Percentiles rank a stretch among this genome's conserved stretches.
Evolutionary conservation across 129 eudicot species (phyloP).

Genomic region (Artemisia tridentata): DNA sequence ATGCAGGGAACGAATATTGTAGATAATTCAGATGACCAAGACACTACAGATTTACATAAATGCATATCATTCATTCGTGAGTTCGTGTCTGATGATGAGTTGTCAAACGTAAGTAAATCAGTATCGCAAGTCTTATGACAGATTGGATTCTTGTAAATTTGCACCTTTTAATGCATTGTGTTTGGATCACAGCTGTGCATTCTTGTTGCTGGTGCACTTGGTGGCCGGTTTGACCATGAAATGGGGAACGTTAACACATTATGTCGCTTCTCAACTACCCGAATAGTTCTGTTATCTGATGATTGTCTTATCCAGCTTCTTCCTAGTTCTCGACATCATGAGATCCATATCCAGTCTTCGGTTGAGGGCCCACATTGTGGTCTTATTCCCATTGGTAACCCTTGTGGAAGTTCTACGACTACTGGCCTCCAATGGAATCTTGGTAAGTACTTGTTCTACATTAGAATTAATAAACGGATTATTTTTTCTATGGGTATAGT

Average conservation of each 20-base stretch:
- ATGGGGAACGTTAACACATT: conserved; percentile 81
- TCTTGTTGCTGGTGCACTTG: conserved; percentile 96
- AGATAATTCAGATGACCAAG: conserved; percentile 86
- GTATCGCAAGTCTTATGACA: conserved; percentile 8
- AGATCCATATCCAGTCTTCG: conserved; percentile 55
- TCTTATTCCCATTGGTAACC: conserved; percentile 76
- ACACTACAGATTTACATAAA: conserved; percentile 91
- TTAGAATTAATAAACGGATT: not conserved
- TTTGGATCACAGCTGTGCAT: conserved; percentile 54
- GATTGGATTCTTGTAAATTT: not conserved
- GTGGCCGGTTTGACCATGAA: conserved; percentile 98
- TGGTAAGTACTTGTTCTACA: conserved; percentile 44
- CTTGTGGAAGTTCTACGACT: conserved; percentile 62
- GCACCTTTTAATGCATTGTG: not conserved
- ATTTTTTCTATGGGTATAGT: too few relatives aligned
- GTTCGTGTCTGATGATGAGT: conserved; percentile 38
- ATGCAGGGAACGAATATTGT: conserved; percentile 75
- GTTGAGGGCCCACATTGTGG: conserved; percentile 98
- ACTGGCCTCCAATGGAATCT: conserved; percentile 92
- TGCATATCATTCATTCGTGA: conserved; percentile 63
- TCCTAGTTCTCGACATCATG: conserved; percentile 57
- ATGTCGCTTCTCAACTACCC: conserved; percentile 53
- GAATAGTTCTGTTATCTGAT: conserved; percentile 73
- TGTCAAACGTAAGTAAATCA: conserved; percentile 51
- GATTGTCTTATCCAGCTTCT: conserved; percentile 91